Evolutionary conservation across 2,329 filamentous ascomycete genomes (phyloP).

Genomic region (Exophiala phaeomuriformis): DNA sequence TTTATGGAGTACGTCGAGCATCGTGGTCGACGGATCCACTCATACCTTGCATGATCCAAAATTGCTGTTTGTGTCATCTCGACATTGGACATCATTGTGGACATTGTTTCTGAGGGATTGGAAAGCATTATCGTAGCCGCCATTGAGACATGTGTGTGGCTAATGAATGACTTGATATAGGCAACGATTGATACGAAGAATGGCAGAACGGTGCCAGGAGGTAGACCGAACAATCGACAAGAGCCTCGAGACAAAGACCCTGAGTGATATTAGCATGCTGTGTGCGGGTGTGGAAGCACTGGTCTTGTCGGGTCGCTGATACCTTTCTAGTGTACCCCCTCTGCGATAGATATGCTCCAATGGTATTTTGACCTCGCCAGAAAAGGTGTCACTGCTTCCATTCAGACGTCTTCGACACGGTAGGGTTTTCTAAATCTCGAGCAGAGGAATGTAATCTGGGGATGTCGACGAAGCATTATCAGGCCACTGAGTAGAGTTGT

Average conservation of each 20-base stretch:
- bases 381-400: conserved; percentile 2
- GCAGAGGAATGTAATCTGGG: conserved; percentile 10
- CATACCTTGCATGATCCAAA: conserved; percentile 17
- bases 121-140: conserved; percentile 13
- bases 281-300: background rate
- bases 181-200: conserved; percentile 3
- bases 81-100: conserved; percentile 9
- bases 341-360: conserved; percentile 15
- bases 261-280: conserved; percentile 12
- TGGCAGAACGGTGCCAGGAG: conserved; percentile 9
- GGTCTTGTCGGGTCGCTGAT: conserved; percentile 1
- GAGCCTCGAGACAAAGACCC: conserved; percentile 4
- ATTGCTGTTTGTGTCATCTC: conserved; percentile 8
- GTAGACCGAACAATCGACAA: conserved; percentile 16
- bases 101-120: conserved; percentile 12
- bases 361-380: background rate
- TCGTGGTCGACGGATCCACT: background rate
- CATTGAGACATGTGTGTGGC: conserved; percentile 12
- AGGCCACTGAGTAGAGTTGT: conserved; percentile 7
- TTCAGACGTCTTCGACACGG: background rate
- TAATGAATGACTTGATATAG: conserved; percentile 21
- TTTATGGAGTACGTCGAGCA: background rate
- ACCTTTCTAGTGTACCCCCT: conserved; percentile 12
- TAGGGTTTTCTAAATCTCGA: conserved; percentile 5
- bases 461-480: conserved; percentile 14